Percentiles rank a stretch among this genome's conserved stretches.
These are phyloP conservation scores for Vanrija pseudolonga DNA, from an alignment of 1,284 basidiomycete genomes.

Conservation along the genomic window DNA sequence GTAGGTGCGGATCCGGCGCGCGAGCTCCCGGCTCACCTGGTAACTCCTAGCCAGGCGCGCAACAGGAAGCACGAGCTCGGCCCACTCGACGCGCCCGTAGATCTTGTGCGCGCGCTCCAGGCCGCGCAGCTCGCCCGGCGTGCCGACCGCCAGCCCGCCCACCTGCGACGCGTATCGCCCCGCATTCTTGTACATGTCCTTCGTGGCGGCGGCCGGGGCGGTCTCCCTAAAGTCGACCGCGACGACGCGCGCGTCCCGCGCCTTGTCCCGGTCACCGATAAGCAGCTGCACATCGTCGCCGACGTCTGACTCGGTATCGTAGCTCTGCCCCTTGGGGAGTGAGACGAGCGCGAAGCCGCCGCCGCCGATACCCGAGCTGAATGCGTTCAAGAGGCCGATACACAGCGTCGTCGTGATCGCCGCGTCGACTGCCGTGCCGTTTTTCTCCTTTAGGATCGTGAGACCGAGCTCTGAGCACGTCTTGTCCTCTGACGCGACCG, in stretches of 20 bases:
- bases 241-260: slow-evolving; percentile 39
- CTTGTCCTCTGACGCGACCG: slow-evolving; percentile 80
- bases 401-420: slow-evolving; percentile 77
- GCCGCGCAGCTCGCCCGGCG: slow-evolving; percentile 81
- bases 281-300: not conserved
- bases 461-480: slow-evolving; percentile 81
- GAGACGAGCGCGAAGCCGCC: slow-evolving; percentile 89
- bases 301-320: not conserved
- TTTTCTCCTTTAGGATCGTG: slow-evolving; percentile 62
- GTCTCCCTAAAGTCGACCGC: slow-evolving; percentile 86
- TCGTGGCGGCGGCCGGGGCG: slow-evolving; percentile 66
- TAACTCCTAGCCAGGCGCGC: slow-evolving; percentile 66
- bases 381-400: slow-evolving; percentile 82
- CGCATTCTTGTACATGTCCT: slow-evolving; percentile 68
- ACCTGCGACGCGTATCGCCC: slow-evolving; percentile 68
- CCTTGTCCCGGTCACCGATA: slow-evolving; percentile 1
- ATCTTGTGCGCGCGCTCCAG: slow-evolving; percentile 50
- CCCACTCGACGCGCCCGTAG: slow-evolving; percentile 64
- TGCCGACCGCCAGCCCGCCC: slow-evolving; percentile 76
- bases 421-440: slow-evolving; percentile 88
- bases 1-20: slow-evolving; percentile 60
- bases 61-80: slow-evolving; percentile 68
- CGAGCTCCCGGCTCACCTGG: slow-evolving; percentile 70
- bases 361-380: slow-evolving; percentile 78
- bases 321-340: slow-evolving; percentile 55